These are phyloP conservation scores for Asterophora parasitica DNA, from an alignment of 768 basidiomycete species.

Conservation along the genomic window DNA sequence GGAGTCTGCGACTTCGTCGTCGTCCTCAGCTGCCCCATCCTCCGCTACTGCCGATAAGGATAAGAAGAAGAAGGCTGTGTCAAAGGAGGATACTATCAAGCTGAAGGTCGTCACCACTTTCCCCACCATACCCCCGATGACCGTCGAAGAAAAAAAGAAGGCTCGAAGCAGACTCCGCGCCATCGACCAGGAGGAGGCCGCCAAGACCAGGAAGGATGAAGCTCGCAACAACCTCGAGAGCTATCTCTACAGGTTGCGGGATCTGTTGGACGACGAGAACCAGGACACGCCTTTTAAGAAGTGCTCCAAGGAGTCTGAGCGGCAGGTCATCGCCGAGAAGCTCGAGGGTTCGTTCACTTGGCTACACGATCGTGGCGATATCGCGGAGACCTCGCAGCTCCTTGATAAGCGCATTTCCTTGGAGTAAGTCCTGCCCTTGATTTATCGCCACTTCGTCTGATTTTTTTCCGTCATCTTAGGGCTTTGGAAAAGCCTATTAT, in stretches of 20 bases:
- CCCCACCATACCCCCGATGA: slow-evolving; percentile 71
- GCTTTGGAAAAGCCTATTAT: slow-evolving; percentile 76
- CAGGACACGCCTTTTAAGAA: slow-evolving; percentile 74
- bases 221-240: slow-evolving; percentile 88
- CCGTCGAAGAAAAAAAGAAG: slow-evolving; percentile 66
- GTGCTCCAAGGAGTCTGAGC: slow-evolving; percentile 73
- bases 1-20: slow-evolving; percentile 28
- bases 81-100: slow-evolving; percentile 60
- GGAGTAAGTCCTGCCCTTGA: slow-evolving; percentile 57
- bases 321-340: slow-evolving; percentile 57
- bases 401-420: slow-evolving; percentile 71
- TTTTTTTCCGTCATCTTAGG: slow-evolving; percentile 32
- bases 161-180: slow-evolving; percentile 76
- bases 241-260: slow-evolving; percentile 88
- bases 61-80: slow-evolving; percentile 31
- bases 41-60: slow-evolving; percentile 35
- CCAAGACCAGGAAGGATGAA: slow-evolving; percentile 79
- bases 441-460: slow-evolving; percentile 5
- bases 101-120: slow-evolving; percentile 61
- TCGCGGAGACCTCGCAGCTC: slow-evolving; percentile 72
- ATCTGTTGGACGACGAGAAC: slow-evolving; percentile 67
- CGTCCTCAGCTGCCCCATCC: slow-evolving; percentile 32
- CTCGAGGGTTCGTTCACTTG: slow-evolving; percentile 75
- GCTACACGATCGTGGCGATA: slow-evolving; percentile 81
- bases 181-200: slow-evolving; percentile 71